Percentiles rank a stretch among this genome's conserved stretches.
phyloP scores from a whole-genome alignment of 441 rosid species.

The Corymbia calophylla region DNA sequence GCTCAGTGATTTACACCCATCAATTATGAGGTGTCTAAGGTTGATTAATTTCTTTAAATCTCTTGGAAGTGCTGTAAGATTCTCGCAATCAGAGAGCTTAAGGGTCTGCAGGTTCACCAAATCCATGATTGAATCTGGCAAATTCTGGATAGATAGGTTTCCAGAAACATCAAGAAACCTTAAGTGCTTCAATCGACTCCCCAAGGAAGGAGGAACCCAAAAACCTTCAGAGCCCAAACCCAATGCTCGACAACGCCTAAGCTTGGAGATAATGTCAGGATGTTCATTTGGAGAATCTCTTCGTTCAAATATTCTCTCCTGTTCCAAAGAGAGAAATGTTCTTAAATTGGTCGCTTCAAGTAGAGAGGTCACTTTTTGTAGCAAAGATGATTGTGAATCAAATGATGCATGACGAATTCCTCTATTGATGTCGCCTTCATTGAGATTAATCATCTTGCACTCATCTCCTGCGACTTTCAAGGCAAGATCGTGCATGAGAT shows the following conservation, averaged over 20 bases:
- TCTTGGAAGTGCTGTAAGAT: not conserved
- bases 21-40: not conserved
- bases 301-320: too few species aligned
- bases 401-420: not conserved
- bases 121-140: not conserved
- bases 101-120: not conserved
- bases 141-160: too few species aligned
- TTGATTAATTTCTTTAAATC: too few species aligned
- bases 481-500: not conserved
- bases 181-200: not conserved
- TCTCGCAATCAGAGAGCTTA: rapidly evolving
- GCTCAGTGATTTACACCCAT: rapidly evolving
- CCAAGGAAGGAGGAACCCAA: rapidly evolving
- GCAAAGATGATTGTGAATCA: rapidly evolving
- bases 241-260: not conserved
- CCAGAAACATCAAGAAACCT: not conserved
- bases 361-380: rapidly evolving
- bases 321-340: not conserved
- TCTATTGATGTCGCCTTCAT: rapidly evolving
- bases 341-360: not conserved
- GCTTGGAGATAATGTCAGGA: not conserved
- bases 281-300: too few species aligned
- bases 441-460: not conserved
- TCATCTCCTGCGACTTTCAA: not conserved
- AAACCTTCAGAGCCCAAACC: rapidly evolving